These are phyloP conservation scores for Epichloe elymi DNA, from an alignment of 2,329 filamentous ascomycete species.

Conservation along the genomic window DNA sequence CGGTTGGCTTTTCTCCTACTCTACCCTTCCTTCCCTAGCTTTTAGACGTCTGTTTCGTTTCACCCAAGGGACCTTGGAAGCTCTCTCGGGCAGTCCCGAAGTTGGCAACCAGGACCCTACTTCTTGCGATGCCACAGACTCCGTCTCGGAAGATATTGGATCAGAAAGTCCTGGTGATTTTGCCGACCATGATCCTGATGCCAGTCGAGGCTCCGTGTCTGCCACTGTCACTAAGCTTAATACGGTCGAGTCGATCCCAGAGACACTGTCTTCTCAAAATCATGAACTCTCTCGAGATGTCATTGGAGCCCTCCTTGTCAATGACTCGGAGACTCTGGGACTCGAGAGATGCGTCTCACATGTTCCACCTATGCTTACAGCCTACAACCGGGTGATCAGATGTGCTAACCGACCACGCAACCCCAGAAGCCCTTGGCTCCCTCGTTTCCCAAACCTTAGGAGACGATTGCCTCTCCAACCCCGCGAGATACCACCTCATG, in stretches of 20 bases:
- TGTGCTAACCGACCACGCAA: slow-evolving; percentile 4
- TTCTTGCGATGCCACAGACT: not conserved
- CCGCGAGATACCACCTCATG: not conserved
- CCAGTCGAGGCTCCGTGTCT: not conserved
- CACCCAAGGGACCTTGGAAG: not conserved
- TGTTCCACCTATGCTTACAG: not conserved
- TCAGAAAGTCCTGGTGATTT: not conserved
- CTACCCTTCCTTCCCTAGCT: slow-evolving; percentile 1
- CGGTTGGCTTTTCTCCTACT: not conserved
- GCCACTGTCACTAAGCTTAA: not conserved
- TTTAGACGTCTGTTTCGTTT: not conserved
- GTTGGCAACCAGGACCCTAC: not conserved
- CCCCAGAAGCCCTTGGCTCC: slow-evolving; percentile 3
- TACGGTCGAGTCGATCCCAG: not conserved
- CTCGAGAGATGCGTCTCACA: not conserved
- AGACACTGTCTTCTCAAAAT: not conserved
- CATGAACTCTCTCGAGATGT: not conserved
- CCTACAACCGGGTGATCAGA: not conserved
- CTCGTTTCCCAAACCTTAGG: slow-evolving; percentile 1
- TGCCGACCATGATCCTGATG: not conserved
- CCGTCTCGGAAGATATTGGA: not conserved
- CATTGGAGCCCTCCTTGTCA: not conserved
- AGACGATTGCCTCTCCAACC: not conserved
- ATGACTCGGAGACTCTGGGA: not conserved
- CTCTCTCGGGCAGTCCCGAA: not conserved